Conservation (phyloP, 495 filamentous ascomycete species). For the Copromyces sp. region DNA sequence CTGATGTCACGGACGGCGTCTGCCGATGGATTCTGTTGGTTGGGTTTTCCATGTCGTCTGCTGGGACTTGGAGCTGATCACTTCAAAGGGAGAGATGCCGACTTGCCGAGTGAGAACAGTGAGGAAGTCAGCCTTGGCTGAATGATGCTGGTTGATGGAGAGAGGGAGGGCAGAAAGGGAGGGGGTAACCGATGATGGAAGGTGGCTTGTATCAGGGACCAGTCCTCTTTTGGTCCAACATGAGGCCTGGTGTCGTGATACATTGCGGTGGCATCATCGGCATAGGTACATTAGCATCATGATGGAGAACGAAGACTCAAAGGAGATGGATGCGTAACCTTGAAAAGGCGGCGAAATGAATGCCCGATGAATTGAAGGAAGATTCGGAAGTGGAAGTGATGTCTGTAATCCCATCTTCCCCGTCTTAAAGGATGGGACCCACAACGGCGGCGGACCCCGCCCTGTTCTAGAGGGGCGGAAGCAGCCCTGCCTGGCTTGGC, state of each 20-base stretch:
- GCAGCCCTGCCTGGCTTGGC: background rate
- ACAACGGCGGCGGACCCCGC: background rate
- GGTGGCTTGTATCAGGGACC: background rate
- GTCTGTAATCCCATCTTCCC: background rate
- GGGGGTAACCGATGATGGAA: background rate
- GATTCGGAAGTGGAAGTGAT: no score
- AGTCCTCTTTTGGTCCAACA: background rate
- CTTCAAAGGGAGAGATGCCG: background rate
- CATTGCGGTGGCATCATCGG: background rate
- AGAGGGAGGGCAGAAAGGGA: background rate
- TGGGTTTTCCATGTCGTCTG: background rate
- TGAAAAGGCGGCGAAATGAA: background rate
- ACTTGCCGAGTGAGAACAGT: background rate
- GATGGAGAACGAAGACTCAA: background rate
- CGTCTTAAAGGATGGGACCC: background rate
- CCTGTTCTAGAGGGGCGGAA: background rate
- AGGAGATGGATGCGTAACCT: background rate
- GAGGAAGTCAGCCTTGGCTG: background rate
- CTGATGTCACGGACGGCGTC: background rate
- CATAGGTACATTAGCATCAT: background rate
- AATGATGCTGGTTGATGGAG: background rate
- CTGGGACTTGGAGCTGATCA: background rate
- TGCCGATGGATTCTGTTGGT: background rate
- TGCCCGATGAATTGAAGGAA: no score
- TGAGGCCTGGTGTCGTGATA: background rate